Conservation (phyloP, 768 basidiomycete species). For the Xanthoconium stramineum region DNA sequence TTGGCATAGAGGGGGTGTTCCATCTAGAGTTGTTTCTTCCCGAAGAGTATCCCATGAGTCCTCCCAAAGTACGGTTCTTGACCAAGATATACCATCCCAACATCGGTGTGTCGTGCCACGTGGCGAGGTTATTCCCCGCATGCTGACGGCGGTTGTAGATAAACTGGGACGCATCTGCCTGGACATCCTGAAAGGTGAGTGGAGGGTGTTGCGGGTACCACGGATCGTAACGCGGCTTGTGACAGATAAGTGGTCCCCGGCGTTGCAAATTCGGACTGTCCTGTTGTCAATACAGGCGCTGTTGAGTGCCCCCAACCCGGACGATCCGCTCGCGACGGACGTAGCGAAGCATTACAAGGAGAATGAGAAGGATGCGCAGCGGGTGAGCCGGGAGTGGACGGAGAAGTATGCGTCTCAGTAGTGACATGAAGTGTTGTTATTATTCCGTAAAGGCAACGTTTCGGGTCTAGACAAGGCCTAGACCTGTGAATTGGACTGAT, state of each 20-base stretch:
- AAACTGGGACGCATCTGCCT: conserved; percentile 98
- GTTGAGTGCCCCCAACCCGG: conserved; percentile 93
- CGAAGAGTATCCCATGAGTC: conserved; percentile 99
- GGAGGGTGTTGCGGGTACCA: neutral
- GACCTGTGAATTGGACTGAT: conserved; percentile 20
- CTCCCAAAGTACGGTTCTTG: conserved; percentile 95
- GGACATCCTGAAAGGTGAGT: conserved; percentile 92
- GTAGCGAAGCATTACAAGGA: conserved; percentile 99
- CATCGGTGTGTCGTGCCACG: conserved; percentile 68
- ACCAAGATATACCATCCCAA: conserved; percentile 99
- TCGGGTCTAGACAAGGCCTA: conserved; percentile 23
- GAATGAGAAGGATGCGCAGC: conserved; percentile 89
- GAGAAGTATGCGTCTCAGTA: conserved; percentile 66
- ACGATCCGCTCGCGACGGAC: conserved; percentile 91
- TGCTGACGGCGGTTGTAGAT: conserved; percentile 50
- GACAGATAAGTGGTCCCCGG: conserved; percentile 98
- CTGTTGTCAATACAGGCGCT: conserved; percentile 96
- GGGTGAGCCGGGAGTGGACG: conserved; percentile 95
- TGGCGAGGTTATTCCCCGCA: conserved; percentile 15
- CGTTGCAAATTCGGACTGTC: conserved; percentile 97
- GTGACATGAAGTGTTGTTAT: conserved; percentile 11
- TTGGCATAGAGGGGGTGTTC: conserved; percentile 77
- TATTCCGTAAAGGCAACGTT: conserved; percentile 10
- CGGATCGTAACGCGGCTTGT: neutral
- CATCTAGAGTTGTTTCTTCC: conserved; percentile 97